phyloP scores from a whole-genome alignment of 2,329 filamentous ascomycete genomes.

The Talaromyces marneffei region DNA sequence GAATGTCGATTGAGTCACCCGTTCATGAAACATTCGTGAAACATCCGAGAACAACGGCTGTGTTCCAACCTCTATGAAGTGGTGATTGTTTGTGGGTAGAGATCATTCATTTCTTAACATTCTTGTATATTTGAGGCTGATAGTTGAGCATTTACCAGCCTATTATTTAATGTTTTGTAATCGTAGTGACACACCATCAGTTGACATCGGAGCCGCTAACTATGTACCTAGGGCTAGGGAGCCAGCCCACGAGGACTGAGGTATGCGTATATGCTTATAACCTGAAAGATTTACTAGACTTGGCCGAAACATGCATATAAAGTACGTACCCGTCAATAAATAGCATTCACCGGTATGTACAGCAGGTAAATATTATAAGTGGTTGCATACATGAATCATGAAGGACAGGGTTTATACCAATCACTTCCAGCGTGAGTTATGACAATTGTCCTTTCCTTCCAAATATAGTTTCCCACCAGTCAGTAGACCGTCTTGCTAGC shows the following conservation, averaged over 20 bases:
- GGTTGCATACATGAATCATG: background rate
- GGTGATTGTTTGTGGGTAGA: background rate
- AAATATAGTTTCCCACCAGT: background rate
- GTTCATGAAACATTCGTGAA: slow-evolving; percentile 1
- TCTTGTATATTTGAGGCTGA: background rate
- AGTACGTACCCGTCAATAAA: too few species aligned
- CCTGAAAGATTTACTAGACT: background rate
- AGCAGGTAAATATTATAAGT: background rate
- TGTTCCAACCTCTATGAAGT: background rate
- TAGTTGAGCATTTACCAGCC: background rate
- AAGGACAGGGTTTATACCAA: background rate
- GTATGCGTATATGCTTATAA: background rate
- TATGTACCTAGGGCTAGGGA: background rate
- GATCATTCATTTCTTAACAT: too few species aligned
- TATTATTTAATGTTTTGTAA: background rate
- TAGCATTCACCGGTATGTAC: background rate
- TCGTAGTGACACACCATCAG: background rate
- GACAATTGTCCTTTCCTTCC: background rate
- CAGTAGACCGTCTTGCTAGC: background rate
- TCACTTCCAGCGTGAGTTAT: background rate
- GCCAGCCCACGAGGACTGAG: background rate
- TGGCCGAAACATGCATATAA: background rate
- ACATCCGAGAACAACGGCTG: background rate
- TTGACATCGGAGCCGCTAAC: background rate
- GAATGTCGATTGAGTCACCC: background rate